These are phyloP conservation scores for Chaetomiaceae sp. DNA, from an alignment of 2,329 filamentous ascomycete genomes.

Conservation along the genomic window DNA sequence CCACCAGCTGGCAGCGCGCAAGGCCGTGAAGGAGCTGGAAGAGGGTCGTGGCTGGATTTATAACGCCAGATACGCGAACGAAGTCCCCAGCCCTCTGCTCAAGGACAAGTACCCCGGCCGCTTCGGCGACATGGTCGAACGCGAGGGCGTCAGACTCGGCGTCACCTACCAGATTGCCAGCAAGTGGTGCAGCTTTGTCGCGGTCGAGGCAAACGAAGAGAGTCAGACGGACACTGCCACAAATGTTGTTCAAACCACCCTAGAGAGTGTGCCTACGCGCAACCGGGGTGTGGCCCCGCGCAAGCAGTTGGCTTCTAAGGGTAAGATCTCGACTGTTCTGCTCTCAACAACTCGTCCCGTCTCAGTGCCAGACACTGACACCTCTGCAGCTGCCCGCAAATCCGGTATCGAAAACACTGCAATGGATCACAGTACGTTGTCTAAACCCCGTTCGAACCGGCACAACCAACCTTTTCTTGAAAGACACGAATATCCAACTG, in stretches of 20 bases:
- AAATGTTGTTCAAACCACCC: no score
- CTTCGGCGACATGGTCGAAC: slow-evolving; percentile 55
- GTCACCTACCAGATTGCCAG: slow-evolving; percentile 60
- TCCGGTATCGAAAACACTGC: no score
- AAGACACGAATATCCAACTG: no score
- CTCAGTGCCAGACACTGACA: no score
- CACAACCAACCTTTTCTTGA: no score
- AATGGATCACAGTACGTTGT: no score
- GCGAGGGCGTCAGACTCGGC: slow-evolving; percentile 60
- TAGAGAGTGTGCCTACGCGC: background rate
- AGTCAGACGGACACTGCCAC: background rate
- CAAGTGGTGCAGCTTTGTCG: slow-evolving; percentile 69
- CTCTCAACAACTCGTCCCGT: no score
- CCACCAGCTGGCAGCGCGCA: slow-evolving; percentile 65
- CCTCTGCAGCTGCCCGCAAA: no score
- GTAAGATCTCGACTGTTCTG: no score
- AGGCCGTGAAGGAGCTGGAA: slow-evolving; percentile 63
- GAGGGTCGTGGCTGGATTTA: slow-evolving; percentile 61
- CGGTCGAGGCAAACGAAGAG: slow-evolving; percentile 42
- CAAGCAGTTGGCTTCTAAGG: no score
- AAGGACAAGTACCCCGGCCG: slow-evolving; percentile 42
- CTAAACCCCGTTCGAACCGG: no score
- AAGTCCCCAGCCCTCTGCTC: slow-evolving; percentile 33
- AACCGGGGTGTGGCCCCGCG: background rate
- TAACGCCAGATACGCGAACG: slow-evolving; percentile 39